These are phyloP conservation scores for Haplographium delicatum DNA, from an alignment of 495 filamentous ascomycete species.

Conservation along the genomic window DNA sequence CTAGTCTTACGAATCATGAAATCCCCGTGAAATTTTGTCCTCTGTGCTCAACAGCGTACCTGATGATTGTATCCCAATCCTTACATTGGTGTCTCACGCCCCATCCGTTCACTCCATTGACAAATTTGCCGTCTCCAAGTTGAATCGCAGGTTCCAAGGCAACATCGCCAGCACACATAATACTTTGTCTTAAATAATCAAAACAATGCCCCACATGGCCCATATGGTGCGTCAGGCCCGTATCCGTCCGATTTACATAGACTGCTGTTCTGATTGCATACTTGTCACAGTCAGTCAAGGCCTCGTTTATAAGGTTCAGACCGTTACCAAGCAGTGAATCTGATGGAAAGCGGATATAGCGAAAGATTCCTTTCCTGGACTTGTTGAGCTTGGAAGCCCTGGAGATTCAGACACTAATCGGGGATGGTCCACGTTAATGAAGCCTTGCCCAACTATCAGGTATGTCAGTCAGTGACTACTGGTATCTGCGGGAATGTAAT, in stretches of 20 bases:
- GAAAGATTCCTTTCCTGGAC: neutral
- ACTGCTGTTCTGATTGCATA: neutral
- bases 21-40: too few relatives aligned
- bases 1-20: too few relatives aligned
- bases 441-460: neutral
- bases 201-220: neutral
- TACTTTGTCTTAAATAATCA: neutral
- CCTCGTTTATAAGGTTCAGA: neutral
- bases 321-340: neutral
- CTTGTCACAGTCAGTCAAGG: neutral
- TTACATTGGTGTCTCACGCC: neutral
- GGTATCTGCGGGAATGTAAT: neutral
- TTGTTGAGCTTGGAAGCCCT: neutral
- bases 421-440: neutral
- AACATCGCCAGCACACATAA: conserved; percentile 1
- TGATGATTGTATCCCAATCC: neutral
- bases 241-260: neutral
- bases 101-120: neutral
- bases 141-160: neutral
- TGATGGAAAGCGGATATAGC: neutral
- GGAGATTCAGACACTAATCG: neutral
- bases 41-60: neutral
- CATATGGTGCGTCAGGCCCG: neutral
- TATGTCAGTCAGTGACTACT: neutral
- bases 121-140: neutral